Percentiles rank a stretch among this genome's conserved stretches.
These are phyloP conservation scores for Pseudocercospora musae DNA, from an alignment of 2,329 filamentous ascomycete genomes.

Conservation along the genomic window DNA sequence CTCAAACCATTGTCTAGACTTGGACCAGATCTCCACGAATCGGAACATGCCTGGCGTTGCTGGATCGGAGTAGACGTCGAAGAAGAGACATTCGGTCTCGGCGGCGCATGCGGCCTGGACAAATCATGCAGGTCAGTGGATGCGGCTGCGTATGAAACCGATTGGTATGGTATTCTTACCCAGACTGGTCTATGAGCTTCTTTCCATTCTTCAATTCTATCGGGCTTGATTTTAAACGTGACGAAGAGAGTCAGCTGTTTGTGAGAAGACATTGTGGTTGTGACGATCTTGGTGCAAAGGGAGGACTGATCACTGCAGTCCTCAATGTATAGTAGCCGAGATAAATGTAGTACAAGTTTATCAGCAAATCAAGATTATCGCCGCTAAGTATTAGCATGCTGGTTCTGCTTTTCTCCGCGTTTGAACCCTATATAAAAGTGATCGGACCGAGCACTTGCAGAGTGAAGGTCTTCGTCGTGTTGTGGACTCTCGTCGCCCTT, in stretches of 20 bases:
- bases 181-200: constrained; percentile 25
- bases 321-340: not conserved
- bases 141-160: too few species aligned
- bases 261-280: not conserved
- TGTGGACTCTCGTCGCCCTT: too few species aligned
- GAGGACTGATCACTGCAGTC: not conserved
- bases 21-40: constrained; percentile 24
- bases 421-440: not conserved
- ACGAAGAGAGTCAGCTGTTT: constrained; percentile 24
- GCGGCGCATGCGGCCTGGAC: constrained; percentile 13
- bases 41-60: constrained; percentile 13
- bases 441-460: not conserved
- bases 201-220: constrained; percentile 21
- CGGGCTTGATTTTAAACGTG: constrained; percentile 23
- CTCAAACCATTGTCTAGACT: constrained; percentile 20
- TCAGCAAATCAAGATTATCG: not conserved
- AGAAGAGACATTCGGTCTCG: constrained; percentile 22
- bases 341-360: not conserved
- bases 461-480: too few species aligned
- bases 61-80: constrained; percentile 23
- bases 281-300: not conserved
- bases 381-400: not conserved
- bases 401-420: not conserved
- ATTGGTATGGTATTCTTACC: too few species aligned
- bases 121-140: not conserved